Base-by-base conservation (phyloP, 164 flowering plant species). In the Chloranthus sessilifolius region DNA sequence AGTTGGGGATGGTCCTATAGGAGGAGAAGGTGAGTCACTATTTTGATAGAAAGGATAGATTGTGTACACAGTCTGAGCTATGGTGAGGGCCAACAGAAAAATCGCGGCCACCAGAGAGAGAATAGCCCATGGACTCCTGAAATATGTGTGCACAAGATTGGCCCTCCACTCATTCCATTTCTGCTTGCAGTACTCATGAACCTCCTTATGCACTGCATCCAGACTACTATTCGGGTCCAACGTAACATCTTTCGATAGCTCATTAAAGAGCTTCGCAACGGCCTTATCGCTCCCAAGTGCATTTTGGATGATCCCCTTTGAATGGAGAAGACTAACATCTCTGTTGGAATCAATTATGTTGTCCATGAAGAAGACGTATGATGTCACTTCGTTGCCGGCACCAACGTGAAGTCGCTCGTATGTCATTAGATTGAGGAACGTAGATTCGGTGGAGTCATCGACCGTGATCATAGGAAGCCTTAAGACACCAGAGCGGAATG, bases 291-390 rank as follows among this genome's bases (percentile, higher is more conserved):
- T 77, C 15, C 86, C 86, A 1, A 74, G n/a, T 0, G 70, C 74
- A 42, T 68, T 78, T 26, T 67, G 62, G 7, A 81, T 64, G 36
- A 81, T 76, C 19, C 76, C 73, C 11, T 52, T 37, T 0, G 64
- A 50, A 31, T 67, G 71, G 17, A 72, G 60, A 3, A 70, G 70
- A n/a, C 52, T 65, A 7, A 78, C 83, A 21, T 76, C 87, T 38
- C 20, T 55, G 0, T 64, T 65, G 2, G 61, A 61, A 55, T 78
- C 81, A 9, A 81, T 75, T 30, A 81, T 58, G 60, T 67, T 72
- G 64, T 75, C 79, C 81, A 81, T 81, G 70, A 78, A 75, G 44
- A 63, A 75, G 0, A 71, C 49, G 52, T 71, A 80, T 0, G 81
- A 66, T 0, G 81, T 73, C 38, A 77, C 71, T 39, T 75, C 79